phyloP scores from a whole-genome alignment of 139 green algal genomes.

The Tetradesmus lagerheimii region DNA sequence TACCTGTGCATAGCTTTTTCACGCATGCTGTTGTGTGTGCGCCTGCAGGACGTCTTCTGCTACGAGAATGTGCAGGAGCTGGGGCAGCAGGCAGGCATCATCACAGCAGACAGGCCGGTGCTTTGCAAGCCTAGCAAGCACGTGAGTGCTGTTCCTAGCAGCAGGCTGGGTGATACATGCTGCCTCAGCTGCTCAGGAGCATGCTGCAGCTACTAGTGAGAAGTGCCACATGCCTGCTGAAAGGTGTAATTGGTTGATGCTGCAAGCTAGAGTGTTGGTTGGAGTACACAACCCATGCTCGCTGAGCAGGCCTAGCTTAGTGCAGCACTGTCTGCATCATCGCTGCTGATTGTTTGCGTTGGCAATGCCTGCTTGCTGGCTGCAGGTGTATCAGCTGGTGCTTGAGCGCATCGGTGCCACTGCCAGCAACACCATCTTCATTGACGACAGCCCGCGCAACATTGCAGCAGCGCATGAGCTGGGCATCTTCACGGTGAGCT shows the following conservation, averaged over 20 bases:
- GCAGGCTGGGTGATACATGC: neutral
- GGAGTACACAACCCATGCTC: too few relatives aligned
- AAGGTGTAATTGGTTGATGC: neutral
- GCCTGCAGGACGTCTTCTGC: slow-evolving; percentile 68
- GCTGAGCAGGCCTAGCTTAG: too few relatives aligned
- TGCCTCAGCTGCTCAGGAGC: neutral
- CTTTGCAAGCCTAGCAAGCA: slow-evolving; percentile 79
- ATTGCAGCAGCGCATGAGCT: slow-evolving; percentile 67
- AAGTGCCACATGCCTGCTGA: neutral
- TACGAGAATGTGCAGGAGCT: slow-evolving; percentile 77
- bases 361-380: neutral
- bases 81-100: slow-evolving; percentile 49
- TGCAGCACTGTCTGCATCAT: too few relatives aligned
- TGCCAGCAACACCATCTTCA: slow-evolving; percentile 67
- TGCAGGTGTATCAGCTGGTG: slow-evolving; percentile 66
- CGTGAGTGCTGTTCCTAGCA: neutral
- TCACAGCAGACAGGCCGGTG: slow-evolving; percentile 59
- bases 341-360: too few relatives aligned
- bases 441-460: slow-evolving; percentile 86
- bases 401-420: slow-evolving; percentile 56
- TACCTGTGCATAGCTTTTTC: too few relatives aligned
- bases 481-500: slow-evolving; percentile 75
- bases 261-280: too few relatives aligned
- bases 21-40: too few relatives aligned
- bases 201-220: neutral